Percentiles rank a stretch among this genome's conserved stretches.
These are phyloP conservation scores for Protomyces inundatus DNA, from an alignment of 1,139 yeast species.

Conservation along the genomic window DNA sequence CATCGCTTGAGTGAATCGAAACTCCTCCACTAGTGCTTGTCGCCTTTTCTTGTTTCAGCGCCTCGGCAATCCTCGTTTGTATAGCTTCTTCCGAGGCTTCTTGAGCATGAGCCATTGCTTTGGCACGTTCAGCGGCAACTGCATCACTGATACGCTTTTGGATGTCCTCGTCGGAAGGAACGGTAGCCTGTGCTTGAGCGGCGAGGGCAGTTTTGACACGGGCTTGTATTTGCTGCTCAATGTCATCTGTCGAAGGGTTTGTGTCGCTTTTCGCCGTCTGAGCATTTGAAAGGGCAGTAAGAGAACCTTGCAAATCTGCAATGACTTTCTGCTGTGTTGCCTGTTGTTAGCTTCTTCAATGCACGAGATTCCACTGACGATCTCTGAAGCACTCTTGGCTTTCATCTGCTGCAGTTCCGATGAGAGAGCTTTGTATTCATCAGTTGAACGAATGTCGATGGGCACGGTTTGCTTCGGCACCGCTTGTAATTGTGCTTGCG, in stretches of 20 bases:
- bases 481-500: slow-evolving; percentile 38
- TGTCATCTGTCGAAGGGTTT: too few species aligned
- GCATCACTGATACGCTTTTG: slow-evolving; percentile 32
- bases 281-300: too few species aligned
- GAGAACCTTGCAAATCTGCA: too few species aligned
- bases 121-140: slow-evolving; percentile 29
- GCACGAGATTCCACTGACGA: too few species aligned
- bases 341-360: too few species aligned
- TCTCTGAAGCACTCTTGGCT: not conserved
- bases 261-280: too few species aligned
- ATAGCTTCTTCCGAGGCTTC: slow-evolving; percentile 13
- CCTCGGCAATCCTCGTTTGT: slow-evolving; percentile 30
- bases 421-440: not conserved
- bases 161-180: slow-evolving; percentile 32
- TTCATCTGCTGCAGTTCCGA: not conserved
- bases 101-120: slow-evolving; percentile 4
- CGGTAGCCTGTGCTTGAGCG: not conserved
- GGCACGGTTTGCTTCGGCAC: slow-evolving; percentile 34
- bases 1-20: slow-evolving; percentile 19
- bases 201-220: too few species aligned
- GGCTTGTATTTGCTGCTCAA: too few species aligned
- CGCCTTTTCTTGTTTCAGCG: slow-evolving; percentile 33
- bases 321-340: too few species aligned
- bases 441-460: not conserved
- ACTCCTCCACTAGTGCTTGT: slow-evolving; percentile 33